Evolutionary conservation across 257 asterid genomes (phyloP).

Genomic region (Solanum sparsipilum): DNA sequence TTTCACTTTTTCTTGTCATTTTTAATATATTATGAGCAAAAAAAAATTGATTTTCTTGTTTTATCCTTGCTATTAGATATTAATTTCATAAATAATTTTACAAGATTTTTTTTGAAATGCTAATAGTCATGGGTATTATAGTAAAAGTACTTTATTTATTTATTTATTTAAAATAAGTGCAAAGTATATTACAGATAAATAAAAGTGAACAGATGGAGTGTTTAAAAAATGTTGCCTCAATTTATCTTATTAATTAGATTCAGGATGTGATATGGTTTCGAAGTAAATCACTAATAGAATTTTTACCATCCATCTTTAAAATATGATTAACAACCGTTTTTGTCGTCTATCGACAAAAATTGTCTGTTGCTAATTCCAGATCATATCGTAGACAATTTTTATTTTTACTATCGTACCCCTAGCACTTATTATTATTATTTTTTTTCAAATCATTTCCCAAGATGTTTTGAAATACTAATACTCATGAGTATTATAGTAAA

Average conservation of each 20-base stretch:
- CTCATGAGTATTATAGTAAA: not conserved
- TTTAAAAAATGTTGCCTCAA: not conserved
- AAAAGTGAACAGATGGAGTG: no score
- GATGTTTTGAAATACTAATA: not conserved
- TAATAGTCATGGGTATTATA: not conserved
- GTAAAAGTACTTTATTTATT: not conserved
- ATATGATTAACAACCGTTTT: not conserved
- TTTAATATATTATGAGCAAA: not conserved
- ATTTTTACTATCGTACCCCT: not conserved
- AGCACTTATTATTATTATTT: not conserved
- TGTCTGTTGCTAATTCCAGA: not conserved
- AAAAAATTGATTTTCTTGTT: rapidly evolving
- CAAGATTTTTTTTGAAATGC: not conserved
- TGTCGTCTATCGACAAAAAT: not conserved
- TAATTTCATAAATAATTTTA: not conserved
- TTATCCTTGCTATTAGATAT: not conserved
- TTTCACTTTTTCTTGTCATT: not conserved
- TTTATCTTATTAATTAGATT: not conserved
- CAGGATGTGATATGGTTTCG: not conserved
- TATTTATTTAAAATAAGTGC: not conserved
- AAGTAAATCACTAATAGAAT: not conserved
- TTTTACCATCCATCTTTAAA: not conserved
- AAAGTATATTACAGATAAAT: not conserved
- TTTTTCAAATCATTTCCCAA: no score
- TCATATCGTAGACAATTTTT: not conserved